Percentiles rank a stretch among this genome's conserved stretches.
phyloP scores from a whole-genome alignment of 371 early-diverging fungal species.

The Rhizopus microsporus region DNA sequence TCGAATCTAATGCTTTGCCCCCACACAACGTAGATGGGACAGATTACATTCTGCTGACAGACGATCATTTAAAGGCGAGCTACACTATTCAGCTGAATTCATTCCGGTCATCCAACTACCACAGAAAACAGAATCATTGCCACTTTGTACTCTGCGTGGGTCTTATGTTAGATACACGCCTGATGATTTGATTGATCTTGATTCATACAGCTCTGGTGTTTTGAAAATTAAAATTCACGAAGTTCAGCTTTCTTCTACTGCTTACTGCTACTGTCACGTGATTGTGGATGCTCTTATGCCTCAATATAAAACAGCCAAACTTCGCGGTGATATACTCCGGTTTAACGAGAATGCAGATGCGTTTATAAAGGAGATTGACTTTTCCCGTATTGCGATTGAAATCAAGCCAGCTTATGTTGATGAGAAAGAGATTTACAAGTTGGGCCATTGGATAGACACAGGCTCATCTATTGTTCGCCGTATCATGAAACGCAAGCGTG shows the following conservation, averaged over 20 bases:
- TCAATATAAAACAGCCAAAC: conserved; percentile 42
- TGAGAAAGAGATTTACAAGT: conserved; percentile 36
- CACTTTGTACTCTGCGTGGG: conserved; percentile 30
- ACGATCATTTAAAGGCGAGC: conserved; percentile 58
- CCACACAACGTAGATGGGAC: conserved; percentile 54
- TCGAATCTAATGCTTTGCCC: background rate
- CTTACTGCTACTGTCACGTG: conserved; percentile 38
- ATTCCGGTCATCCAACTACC: conserved; percentile 63
- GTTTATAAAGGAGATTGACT: conserved; percentile 65
- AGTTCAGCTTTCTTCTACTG: conserved; percentile 29
- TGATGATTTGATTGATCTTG: conserved; percentile 44
- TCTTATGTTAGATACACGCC: conserved; percentile 42
- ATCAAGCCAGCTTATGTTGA: conserved; percentile 40
- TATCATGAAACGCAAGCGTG: conserved; percentile 32
- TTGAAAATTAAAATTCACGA: conserved; percentile 44
- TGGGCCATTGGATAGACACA: conserved; percentile 43
- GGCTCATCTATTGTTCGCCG: conserved; percentile 36
- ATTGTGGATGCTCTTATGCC: conserved; percentile 43
- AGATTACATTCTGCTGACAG: conserved; percentile 61
- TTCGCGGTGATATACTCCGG: conserved; percentile 31
- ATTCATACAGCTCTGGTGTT: conserved; percentile 42
- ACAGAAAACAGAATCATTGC: conserved; percentile 3
- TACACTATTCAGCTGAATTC: conserved; percentile 69
- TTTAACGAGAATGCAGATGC: conserved; percentile 53
- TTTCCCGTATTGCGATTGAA: conserved; percentile 57